A percentile compares a stretch with the other conserved stretches of the same genome.
phyloP scores from a whole-genome alignment of 1,284 basidiomycete species.

The Boletellus sp. region DNA sequence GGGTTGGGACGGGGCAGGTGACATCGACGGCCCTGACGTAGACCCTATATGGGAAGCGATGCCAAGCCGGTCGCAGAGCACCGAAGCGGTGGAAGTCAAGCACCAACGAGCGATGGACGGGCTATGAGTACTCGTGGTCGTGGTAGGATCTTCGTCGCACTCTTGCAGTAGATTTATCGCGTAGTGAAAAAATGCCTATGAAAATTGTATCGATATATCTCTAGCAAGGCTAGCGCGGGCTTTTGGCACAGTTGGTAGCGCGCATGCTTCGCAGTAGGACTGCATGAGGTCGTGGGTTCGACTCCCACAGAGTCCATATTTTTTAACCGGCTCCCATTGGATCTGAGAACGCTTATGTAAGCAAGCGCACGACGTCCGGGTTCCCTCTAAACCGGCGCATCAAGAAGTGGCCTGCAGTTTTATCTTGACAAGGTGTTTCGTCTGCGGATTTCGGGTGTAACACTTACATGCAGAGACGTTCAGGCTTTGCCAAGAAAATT shows the following conservation, averaged over 20 bases:
- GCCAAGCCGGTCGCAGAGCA: conserved; percentile 61
- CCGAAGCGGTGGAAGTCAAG: conserved; percentile 65
- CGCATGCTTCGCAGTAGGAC: conserved; percentile 36
- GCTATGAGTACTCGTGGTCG: conserved; percentile 8
- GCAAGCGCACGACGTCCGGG: background rate
- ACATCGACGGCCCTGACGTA: conserved; percentile 90
- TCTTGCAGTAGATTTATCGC: background rate
- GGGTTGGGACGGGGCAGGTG: conserved; percentile 97
- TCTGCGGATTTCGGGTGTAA: background rate
- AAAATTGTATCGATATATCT: too few relatives aligned
- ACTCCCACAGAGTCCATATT: conserved; percentile 36
- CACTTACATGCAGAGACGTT: conserved; percentile 54
- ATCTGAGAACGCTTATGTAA: background rate
- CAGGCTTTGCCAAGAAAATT: conserved; percentile 40
- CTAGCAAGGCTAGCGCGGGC: too few relatives aligned
- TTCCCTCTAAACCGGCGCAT: background rate
- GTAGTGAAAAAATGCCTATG: too few relatives aligned
- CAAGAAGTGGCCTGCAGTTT: background rate
- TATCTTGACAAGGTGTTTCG: conserved; percentile 1
- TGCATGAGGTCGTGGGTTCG: conserved; percentile 40
- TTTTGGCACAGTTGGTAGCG: conserved; percentile 40
- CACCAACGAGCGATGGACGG: conserved; percentile 59
- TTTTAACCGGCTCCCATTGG: too few relatives aligned
- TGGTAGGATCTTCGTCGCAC: conserved; percentile 18
- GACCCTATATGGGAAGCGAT: conserved; percentile 93